Percentiles rank a stretch among this genome's conserved stretches.
These are phyloP conservation scores for Cicer cuneatum DNA, from an alignment of 306 rosid species.

Conservation along the genomic window DNA sequence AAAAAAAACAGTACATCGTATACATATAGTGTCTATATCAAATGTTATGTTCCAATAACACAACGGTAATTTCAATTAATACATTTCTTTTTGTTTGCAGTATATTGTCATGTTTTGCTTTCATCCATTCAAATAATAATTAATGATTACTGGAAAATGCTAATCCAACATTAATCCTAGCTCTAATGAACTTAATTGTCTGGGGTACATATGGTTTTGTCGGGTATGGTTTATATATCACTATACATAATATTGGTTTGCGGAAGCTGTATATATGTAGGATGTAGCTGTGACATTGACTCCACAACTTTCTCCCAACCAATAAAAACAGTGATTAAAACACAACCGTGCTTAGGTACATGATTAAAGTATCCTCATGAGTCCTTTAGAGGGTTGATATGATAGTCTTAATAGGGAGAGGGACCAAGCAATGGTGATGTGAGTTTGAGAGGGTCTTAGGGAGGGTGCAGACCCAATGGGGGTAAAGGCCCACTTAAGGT, in stretches of 20 bases:
- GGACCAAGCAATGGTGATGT: constrained; percentile 35
- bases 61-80: background rate
- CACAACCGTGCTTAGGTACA: constrained; percentile 40
- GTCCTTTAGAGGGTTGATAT: constrained; percentile 23
- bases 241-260: background rate
- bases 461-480: constrained; percentile 49
- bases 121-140: constrained; percentile 12
- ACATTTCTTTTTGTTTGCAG: constrained; percentile 15
- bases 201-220: constrained; percentile 32
- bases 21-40: too few relatives aligned
- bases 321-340: constrained; percentile 43
- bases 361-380: constrained; percentile 15
- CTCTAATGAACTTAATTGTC: constrained; percentile 37
- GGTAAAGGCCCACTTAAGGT: constrained; percentile 38
- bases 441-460: constrained; percentile 26
- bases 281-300: constrained; percentile 43
- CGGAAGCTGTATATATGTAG: constrained; percentile 15
- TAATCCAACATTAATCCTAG: constrained; percentile 36
- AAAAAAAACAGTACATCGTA: too few relatives aligned
- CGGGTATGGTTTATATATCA: constrained; percentile 17
- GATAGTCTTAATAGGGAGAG: constrained; percentile 38
- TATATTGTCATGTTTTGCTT: background rate
- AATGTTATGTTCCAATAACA: too few relatives aligned
- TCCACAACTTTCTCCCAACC: constrained; percentile 44
- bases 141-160: background rate